Base-by-base conservation (phyloP, 768 basidiomycete species). In the Trametes coccinea region DNA sequence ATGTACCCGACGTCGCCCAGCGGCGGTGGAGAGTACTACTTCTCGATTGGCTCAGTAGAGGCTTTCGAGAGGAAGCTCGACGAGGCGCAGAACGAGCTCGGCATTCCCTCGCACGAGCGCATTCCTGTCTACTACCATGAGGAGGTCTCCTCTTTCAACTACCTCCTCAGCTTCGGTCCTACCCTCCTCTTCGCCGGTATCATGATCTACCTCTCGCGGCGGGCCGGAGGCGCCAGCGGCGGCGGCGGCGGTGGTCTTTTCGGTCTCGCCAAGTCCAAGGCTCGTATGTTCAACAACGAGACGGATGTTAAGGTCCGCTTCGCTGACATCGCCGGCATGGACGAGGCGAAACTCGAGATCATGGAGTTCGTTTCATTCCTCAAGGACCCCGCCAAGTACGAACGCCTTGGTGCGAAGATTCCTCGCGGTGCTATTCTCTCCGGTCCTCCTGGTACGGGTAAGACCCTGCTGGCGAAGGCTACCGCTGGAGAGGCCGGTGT, bases 331-430 rank as follows among this genome's bases (percentile, higher is more conserved):
- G 97, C 97, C 13, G 97, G 97, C 40, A 98, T 98, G 96, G 97
- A 99, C 77, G 97, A 99, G 76, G 97, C 95, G 46, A 99, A 99
- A 80, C 92, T 95, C 79, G 97, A 99, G 78, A 96, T 99, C 69
- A 96, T 98, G 93, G 97, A 99, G 74, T 99, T 98, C 68, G 97
- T 99, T 73, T 95, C 97, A 69, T 98, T 99, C 80, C 80, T 99
- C 71, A 98, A 98, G 78, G 91, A 98, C 59, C 97, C 97, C 11
- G 78, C 86, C 33, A 90, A 89, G 73, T 99, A 97, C 78, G 93
- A 98, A 77, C 93, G 88, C 67, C 84, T 99, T 43, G 97, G 97
- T 61, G 97, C 97, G 61, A 98, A 98, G 79, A 98, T 98, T 65
- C 94, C 94, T 53, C 90, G 94, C 41, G 94, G 94, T 55, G 94